Evolutionary conservation across 129 eudicot species (phyloP), one percentile per base, ranked within the genome.

Genomic region (Solidago caesia): DNA sequence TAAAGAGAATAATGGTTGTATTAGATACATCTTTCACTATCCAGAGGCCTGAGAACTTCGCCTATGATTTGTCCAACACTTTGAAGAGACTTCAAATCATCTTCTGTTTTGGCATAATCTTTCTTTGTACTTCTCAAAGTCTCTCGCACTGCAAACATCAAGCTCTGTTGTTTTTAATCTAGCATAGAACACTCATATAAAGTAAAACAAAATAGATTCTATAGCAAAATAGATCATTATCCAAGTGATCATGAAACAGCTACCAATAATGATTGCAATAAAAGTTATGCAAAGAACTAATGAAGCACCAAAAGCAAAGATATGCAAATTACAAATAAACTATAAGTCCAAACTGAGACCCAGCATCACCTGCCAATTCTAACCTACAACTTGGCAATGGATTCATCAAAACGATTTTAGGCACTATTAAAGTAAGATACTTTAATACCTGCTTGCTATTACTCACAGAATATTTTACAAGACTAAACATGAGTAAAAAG

Each of bases 1-100:
- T 47, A 49, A 53, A 33, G n/a, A 64, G 33, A 58, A 67, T 5
- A 78, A 8, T 48, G 59, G 44, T 44, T 45, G 71, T 75, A 63
- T 3, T 66, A 66, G 77, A 86, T 89, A 95, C 99, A 84, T 78
- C 96, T 84, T 74, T 95, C 99, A 64, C 86, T 91, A 78, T 95
- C 97, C 72, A 95, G 88, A 74, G 99, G 96, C 88, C 97, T 85
- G 52, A 91, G 89, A 56, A 95, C 99, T 81, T 95, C 99, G 25
- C 99, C 99, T 26, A 95, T 95, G 74, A 95, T 91, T 75, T 95
- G 99, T n/a, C 99, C 99, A 77, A 95, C 99, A 65, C 99, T 95
- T 80, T 95, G 99, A 48, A 95, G 97, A 27, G 97, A 91, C 87
- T 95, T 95, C 85, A 95, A 66, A 85, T 95, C 99, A 81, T 95